phyloP scores from a whole-genome alignment of 208 protist genomes.

The Phytomonas sp. region DNA sequence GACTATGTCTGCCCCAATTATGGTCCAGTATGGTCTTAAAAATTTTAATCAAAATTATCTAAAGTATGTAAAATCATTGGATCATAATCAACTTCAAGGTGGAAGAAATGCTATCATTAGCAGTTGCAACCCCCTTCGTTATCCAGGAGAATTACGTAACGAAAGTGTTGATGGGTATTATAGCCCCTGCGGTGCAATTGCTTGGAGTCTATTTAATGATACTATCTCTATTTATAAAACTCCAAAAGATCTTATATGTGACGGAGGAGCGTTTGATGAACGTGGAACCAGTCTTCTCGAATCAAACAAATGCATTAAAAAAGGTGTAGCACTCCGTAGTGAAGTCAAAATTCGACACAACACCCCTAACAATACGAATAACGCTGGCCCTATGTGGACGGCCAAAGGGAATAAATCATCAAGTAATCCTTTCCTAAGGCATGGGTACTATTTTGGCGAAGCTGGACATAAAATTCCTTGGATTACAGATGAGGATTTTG shows the following conservation, averaged over 20 bases:
- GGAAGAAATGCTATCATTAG: slow-evolving; percentile 7
- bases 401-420: slow-evolving; percentile 22
- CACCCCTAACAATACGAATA: slow-evolving; percentile 20
- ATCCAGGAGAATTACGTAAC: slow-evolving; percentile 49
- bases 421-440: slow-evolving; percentile 51
- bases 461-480: slow-evolving; percentile 73
- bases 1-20: slow-evolving; percentile 86
- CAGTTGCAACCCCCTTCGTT: slow-evolving; percentile 42
- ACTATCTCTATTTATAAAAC: slow-evolving; percentile 65
- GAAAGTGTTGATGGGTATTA: slow-evolving; percentile 53
- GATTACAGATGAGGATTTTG: slow-evolving; percentile 93
- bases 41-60: slow-evolving; percentile 98
- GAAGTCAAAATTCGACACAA: slow-evolving; percentile 84
- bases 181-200: slow-evolving; percentile 93
- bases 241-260: slow-evolving; percentile 58
- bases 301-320: slow-evolving; percentile 65
- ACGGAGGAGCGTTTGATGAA: slow-evolving; percentile 50
- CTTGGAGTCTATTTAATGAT: slow-evolving; percentile 97
- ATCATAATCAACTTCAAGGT: slow-evolving; percentile 52
- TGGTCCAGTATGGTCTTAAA: slow-evolving; percentile 94
- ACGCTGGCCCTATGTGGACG: slow-evolving; percentile 32
- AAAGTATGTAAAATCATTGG: slow-evolving; percentile 76
- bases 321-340: slow-evolving; percentile 91
- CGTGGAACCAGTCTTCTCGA: slow-evolving; percentile 19
- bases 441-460: slow-evolving; percentile 78